Evolutionary conservation across 768 basidiomycete species (phyloP).

Genomic region (Suillus plorans): DNA sequence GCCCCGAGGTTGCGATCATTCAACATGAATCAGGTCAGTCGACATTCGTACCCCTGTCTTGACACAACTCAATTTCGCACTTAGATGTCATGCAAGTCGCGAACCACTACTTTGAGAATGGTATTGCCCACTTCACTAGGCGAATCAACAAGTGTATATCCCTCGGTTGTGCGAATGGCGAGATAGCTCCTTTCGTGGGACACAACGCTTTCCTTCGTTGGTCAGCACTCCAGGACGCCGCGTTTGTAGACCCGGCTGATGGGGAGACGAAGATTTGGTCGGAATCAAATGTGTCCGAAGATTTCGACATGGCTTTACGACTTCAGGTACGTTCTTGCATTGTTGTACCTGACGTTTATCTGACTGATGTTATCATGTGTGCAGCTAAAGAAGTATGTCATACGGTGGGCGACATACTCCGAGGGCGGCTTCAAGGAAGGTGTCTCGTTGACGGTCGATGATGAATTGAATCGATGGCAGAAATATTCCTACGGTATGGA

Average conservation of each 20-base stretch:
- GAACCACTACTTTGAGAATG: constrained; percentile 83
- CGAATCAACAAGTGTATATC: constrained; percentile 80
- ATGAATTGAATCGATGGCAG: constrained; percentile 86
- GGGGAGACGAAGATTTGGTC: constrained; percentile 77
- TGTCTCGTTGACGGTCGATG: constrained; percentile 79
- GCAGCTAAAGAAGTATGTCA: constrained; percentile 4
- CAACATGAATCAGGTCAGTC: constrained; percentile 73
- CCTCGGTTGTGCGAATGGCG: constrained; percentile 71
- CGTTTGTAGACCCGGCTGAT: constrained; percentile 65
- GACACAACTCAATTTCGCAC: neutral
- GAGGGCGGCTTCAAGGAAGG: constrained; percentile 85
- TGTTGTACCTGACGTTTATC: constrained; percentile 38
- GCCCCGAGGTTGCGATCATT: constrained; percentile 82
- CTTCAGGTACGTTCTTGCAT: constrained; percentile 36
- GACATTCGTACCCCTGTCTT: constrained; percentile 4
- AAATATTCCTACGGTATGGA: constrained; percentile 71
- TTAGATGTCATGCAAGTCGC: constrained; percentile 84
- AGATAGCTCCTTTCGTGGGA: constrained; percentile 70
- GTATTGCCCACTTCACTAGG: constrained; percentile 80
- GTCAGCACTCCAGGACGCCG: constrained; percentile 80
- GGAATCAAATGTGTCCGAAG: constrained; percentile 81
- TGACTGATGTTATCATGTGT: neutral
- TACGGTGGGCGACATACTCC: constrained; percentile 67
- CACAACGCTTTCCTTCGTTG: constrained; percentile 85
- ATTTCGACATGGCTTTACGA: constrained; percentile 78